Percentiles rank a stretch among this genome's conserved stretches.
Evolutionary conservation across 2,329 filamentous ascomycete genomes (phyloP).

Genomic region (Dactylellina haptotyla): DNA sequence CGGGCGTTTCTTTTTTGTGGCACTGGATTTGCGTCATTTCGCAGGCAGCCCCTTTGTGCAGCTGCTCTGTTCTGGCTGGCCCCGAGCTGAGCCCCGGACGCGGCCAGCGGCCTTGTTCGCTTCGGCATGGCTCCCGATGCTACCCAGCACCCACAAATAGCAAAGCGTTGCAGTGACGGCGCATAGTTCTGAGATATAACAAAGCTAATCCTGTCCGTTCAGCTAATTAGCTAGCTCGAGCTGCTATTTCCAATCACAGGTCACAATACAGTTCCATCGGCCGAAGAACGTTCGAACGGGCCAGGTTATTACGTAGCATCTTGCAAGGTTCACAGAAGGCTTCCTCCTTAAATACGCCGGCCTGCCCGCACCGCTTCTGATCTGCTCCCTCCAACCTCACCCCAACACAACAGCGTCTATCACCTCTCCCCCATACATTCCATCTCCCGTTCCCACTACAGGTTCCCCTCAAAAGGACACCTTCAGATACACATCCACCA

Average conservation of each 20-base stretch:
- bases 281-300: constrained; percentile 51
- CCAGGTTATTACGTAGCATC: constrained; percentile 23
- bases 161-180: no score
- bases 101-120: constrained; percentile 49
- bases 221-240: constrained; percentile 11
- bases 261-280: constrained; percentile 39
- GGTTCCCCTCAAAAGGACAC: constrained; percentile 17
- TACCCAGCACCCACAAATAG: constrained; percentile 24
- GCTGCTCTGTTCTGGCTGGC: neutral
- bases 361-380: neutral
- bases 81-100: constrained; percentile 5
- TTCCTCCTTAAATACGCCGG: constrained; percentile 30
- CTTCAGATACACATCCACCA: constrained; percentile 1
- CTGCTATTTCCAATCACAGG: constrained; percentile 43
- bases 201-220: constrained; percentile 8
- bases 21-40: constrained; percentile 27
- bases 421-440: neutral
- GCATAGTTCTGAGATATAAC: neutral
- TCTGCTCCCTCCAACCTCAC: constrained; percentile 1
- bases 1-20: neutral
- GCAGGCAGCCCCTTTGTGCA: neutral
- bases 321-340: neutral
- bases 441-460: neutral
- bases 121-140: constrained; percentile 53
- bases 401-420: constrained; percentile 6